Evolutionary conservation across 306 rosid genomes (phyloP).

Genomic region (Fragaria iinumae): DNA sequence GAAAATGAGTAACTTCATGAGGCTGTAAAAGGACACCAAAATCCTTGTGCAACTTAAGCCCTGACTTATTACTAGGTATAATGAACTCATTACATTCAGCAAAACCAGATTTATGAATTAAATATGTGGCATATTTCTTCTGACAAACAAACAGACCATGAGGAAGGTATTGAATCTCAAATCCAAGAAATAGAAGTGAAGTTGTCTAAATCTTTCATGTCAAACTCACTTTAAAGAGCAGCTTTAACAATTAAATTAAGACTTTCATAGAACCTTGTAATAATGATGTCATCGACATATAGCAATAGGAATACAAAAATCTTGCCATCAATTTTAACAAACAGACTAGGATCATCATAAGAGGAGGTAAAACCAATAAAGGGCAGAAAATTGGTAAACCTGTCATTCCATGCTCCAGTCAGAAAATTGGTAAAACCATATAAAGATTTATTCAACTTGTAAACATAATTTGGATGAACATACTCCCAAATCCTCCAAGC

Average conservation of each 20-base stretch:
- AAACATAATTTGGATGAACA: background rate
- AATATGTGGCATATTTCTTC: background rate
- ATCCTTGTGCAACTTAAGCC: background rate
- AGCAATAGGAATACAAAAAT: background rate
- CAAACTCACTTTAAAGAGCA: background rate
- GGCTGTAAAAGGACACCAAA: too few relatives aligned
- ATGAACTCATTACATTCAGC: background rate
- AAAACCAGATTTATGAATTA: background rate
- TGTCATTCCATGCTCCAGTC: background rate
- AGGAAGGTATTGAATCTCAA: background rate
- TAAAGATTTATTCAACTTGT: background rate
- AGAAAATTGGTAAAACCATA: background rate
- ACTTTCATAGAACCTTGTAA: background rate
- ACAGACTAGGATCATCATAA: background rate
- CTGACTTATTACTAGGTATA: background rate
- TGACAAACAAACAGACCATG: background rate
- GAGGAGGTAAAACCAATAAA: background rate
- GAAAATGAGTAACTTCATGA: background rate
- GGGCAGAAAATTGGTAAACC: background rate
- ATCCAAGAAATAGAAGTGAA: background rate
- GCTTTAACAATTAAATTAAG: too few relatives aligned
- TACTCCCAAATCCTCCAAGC: background rate
- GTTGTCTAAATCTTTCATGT: background rate
- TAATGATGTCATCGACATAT: background rate
- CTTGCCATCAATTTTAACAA: background rate